Evolutionary conservation across 257 asterid genomes (phyloP).

Genomic region (Gentiana dahurica): DNA sequence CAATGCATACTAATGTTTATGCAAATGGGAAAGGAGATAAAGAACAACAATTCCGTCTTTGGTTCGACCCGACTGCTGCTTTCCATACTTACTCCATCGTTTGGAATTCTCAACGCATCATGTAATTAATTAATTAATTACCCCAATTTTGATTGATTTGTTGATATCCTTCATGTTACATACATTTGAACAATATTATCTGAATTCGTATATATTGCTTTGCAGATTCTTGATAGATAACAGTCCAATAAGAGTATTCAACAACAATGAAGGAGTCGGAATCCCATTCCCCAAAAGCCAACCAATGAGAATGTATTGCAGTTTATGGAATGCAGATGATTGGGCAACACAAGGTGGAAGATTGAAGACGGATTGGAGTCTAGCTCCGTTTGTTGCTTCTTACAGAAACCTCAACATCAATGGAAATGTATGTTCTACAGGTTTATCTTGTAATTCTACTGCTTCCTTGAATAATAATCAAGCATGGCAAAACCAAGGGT

Average conservation of each 20-base stretch:
- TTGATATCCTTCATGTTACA: too few species aligned
- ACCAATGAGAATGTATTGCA: conserved; percentile 41
- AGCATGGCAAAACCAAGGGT: conserved; percentile 35
- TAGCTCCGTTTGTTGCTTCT: conserved; percentile 45
- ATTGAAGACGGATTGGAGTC: conserved; percentile 51
- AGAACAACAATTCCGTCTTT: conserved; percentile 51
- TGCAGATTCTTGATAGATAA: conserved; percentile 51
- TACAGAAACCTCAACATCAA: conserved; percentile 26
- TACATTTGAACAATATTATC: too few species aligned
- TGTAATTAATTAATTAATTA: conserved; percentile 15
- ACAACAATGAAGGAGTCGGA: conserved; percentile 32
- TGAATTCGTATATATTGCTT: not conserved
- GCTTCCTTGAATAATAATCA: not conserved
- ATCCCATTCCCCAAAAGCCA: conserved; percentile 44
- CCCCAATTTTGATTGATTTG: too few species aligned
- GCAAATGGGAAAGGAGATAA: conserved; percentile 33
- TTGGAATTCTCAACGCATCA: conserved; percentile 41
- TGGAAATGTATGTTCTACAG: conserved; percentile 9
- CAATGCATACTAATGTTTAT: conserved; percentile 43
- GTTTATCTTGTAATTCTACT: not conserved
- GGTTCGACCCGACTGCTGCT: conserved; percentile 47
- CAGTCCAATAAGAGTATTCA: conserved; percentile 47
- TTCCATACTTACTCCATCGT: conserved; percentile 54
- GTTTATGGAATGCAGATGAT: conserved; percentile 61
- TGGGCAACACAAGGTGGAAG: conserved; percentile 73